Evolutionary conservation across 371 early-diverging fungal species (phyloP), one percentile per base, ranked within the genome.

Genomic region (Mucor plumbeus): DNA sequence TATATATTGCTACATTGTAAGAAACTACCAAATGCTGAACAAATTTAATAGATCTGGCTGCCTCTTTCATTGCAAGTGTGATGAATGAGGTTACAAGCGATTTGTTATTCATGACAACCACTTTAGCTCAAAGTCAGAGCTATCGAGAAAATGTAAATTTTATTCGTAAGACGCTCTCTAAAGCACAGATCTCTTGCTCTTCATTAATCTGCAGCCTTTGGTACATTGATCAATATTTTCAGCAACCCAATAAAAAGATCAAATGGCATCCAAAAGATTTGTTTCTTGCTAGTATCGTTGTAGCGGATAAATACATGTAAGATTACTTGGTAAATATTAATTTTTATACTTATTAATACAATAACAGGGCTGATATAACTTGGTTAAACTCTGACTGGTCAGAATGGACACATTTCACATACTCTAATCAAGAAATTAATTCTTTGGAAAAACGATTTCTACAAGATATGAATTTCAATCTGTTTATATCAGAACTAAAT

Each of bases 331-430:
- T 26, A 26, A 26, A 26, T 26, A 26, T 26, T 1, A 1, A 3
- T 26, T 1, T 26, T 3, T 26, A 26, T 26, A 26, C 34, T 34
- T 15, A 55, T 26, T 26, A 57, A 11, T 77, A 36, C 72, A 72
- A 35, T 68, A 59, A 61, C 48, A 80, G 80, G 39, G 75, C 78
- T 19, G 87, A 85, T 67, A 76, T 83, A 31, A 87, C 88, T 0
- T 89, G 81, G 72, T 70, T 86, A 6, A 87, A 88, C 69, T 71
- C 75, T 4, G 88, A 88, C 57, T 89, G 88, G 90, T 78, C 81
- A 47, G 84, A 84, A 40, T 84, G 81, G 64, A 84, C 86, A 7
- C 72, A 78, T 7, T 77, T 76, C 43, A 70, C 73, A 7, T 88
- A 85, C 64, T 70, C 79, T 7, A 77, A 68, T 14, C 38, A 64